Evolutionary conservation across 1,139 yeast species (phyloP).

Genomic region (Hemisphaericaspora lyxosophila): DNA sequence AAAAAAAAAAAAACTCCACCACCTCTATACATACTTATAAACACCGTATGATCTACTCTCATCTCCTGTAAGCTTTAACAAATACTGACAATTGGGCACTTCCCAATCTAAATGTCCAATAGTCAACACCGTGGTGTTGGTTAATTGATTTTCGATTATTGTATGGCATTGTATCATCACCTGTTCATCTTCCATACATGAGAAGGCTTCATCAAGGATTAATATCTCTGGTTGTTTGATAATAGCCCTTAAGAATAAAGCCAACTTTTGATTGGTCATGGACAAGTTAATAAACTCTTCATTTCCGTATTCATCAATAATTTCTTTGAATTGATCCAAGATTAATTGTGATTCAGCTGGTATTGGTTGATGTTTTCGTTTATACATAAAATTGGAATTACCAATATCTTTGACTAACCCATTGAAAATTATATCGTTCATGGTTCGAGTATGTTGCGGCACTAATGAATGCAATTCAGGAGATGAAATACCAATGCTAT

Average conservation of each 20-base stretch:
- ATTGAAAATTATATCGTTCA: conserved; percentile 62
- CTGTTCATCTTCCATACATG: conserved; percentile 74
- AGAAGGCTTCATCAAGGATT: conserved; percentile 88
- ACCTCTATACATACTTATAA: conserved; percentile 8
- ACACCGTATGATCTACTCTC: conserved; percentile 25
- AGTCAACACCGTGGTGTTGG: conserved; percentile 64
- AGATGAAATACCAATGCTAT: conserved; percentile 79
- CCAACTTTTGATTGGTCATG: conserved; percentile 76
- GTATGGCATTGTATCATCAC: conserved; percentile 66
- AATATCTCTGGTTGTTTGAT: conserved; percentile 74
- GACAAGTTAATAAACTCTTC: conserved; percentile 52
- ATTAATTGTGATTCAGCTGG: conserved; percentile 17
- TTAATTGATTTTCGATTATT: conserved; percentile 52
- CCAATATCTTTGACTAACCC: conserved; percentile 66
- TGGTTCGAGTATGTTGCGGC: conserved; percentile 53
- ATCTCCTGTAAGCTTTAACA: conserved; percentile 36
- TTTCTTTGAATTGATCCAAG: conserved; percentile 25
- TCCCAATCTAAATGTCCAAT: conserved; percentile 75
- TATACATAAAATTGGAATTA: conserved; percentile 43
- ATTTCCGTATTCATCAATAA: conserved; percentile 32
- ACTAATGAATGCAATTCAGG: conserved; percentile 90
- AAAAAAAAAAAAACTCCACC: too few species aligned
- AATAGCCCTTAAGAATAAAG: conserved; percentile 71
- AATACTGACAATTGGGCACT: conserved; percentile 35
- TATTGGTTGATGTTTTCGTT: conserved; percentile 18